Evolutionary conservation across 768 basidiomycete species (phyloP), one percentile per base, ranked within the genome.

Genomic region (Hygrocybe punicea): DNA sequence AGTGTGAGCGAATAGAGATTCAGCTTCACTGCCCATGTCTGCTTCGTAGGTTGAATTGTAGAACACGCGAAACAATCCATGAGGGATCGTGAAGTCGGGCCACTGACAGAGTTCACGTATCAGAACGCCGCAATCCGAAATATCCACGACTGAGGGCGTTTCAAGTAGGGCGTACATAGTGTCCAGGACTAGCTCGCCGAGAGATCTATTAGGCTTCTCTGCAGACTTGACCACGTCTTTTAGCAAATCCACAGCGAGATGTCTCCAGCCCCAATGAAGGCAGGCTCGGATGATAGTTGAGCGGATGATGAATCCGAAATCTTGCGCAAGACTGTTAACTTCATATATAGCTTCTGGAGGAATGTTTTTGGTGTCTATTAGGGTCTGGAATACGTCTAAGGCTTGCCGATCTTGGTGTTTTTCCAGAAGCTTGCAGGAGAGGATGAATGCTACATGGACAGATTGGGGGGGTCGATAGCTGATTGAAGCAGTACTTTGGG

Each of bases 261-360:
- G 54, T 49, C 73, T 69, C 82, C 81, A 85, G 40, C 77, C 71
- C 81, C 82, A 85, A 59, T 79, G 73, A 37, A 84, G 62, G 59
- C 81, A 79, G 6, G 85, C 74, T 45, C 78, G 77, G 9, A 81
- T 73, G 34, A 86, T 65, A 11, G 81, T 75, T 23, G 78, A 72
- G 21, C 73, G 70, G 21, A 87, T 69, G 51, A 86, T 79, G 17
- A 78, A 67, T 19, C 70, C 65, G 48, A 83, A 76, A 59, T 82
- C 74, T 1, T 71, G 66, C 13, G 70, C 65, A n/a, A 67, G 59
- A 33, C 63, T 64, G 37, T 79, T 74, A 13, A 72, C 63, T 40
- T 69, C 66, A 10, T 72, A 67, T 37, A 85, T 67, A 3, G 81
- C 78, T 54, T 79, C 76, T 1, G 73, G 55, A 14, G 84, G 80